Evolutionary conservation across 2,329 filamentous ascomycete genomes (phyloP).

Genomic region (Cladosporium sp.): DNA sequence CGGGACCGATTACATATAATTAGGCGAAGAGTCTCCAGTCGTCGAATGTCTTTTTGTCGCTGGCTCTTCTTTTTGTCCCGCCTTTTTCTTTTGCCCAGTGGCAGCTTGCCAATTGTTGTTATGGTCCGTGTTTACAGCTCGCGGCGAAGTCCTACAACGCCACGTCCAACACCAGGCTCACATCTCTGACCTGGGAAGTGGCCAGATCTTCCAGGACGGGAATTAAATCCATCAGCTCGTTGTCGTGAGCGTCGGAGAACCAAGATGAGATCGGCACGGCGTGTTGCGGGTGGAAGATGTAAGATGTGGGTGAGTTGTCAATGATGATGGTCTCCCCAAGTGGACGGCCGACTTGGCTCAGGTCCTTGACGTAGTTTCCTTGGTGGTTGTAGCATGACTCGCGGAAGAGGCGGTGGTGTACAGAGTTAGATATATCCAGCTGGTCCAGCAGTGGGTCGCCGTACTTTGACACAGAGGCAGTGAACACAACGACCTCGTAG

Average conservation of each 20-base stretch:
- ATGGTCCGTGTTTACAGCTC: conserved; percentile 8
- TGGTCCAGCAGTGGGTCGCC: conserved; percentile 95
- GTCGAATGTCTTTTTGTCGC: neutral
- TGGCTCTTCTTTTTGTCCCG: conserved; percentile 1
- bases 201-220: conserved; percentile 97
- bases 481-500: conserved; percentile 98
- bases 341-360: conserved; percentile 94
- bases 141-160: conserved; percentile 50
- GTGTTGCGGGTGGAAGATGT: conserved; percentile 99
- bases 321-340: conserved; percentile 98
- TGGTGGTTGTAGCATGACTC: conserved; percentile 99
- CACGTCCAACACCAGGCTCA: conserved; percentile 96
- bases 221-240: conserved; percentile 95
- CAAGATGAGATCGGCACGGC: conserved; percentile 99
- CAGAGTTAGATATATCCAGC: conserved; percentile 93
- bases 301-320: conserved; percentile 97
- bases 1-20: conserved; percentile 1
- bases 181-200: conserved; percentile 82
- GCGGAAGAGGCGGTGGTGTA: conserved; percentile 93
- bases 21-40: neutral
- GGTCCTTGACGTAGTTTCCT: conserved; percentile 98
- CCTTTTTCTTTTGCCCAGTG: neutral
- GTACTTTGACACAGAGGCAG: conserved; percentile 98
- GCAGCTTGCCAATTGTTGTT: neutral
- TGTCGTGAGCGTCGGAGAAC: conserved; percentile 99